Evolutionary conservation across 1,139 yeast species (phyloP), one percentile per base, ranked within the genome.

Genomic region (Geotrichum siamense): DNA sequence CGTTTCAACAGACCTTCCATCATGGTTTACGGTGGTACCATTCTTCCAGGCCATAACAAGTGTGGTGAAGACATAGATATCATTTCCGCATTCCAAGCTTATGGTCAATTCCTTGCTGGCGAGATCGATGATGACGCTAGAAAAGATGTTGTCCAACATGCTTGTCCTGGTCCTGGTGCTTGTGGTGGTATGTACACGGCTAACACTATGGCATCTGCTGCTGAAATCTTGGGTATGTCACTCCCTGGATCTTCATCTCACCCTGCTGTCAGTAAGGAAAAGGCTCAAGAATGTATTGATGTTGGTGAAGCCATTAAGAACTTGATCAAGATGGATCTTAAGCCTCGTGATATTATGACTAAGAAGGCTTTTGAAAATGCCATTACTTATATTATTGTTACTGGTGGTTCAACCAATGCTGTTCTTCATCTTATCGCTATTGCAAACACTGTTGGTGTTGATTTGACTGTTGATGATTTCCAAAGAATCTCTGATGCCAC

Each of bases 111-210:
- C 62, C 75, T 91, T 57, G 74, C 94, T 16, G 75, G 87, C 37
- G 72, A 78, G 57, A 86, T 91, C 61, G 70, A 72, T 45, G 93
- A 87, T 58, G 76, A 75, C 32, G 86, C 83, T 65, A 80, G 97
- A 68, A 62, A 70, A 38, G 96, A 89, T 61, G 82, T 91, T 53
- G 84, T 91, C 39, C 74, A 78, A 58, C 84, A 89, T 60, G 85
- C 98, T 17, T 91, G 98, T 68, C 98, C 98, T 30, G 98, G 98
- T 53, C 82, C 96, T 17, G 98, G 98, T 60, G 93, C 98, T 22
- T 91, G 98, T 70, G 98, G 98, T 71, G 98, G 98, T 71, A 91
- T 91, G 97, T 91, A 91, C 71, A 91, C 98, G 47, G 98, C 98
- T 54, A 91, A 91, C 70, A 87, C 96, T 43, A 84, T 91, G 96